Evolutionary conservation across 305 asterid genomes (phyloP).

Genomic region (Ilex paraguariensis): DNA sequence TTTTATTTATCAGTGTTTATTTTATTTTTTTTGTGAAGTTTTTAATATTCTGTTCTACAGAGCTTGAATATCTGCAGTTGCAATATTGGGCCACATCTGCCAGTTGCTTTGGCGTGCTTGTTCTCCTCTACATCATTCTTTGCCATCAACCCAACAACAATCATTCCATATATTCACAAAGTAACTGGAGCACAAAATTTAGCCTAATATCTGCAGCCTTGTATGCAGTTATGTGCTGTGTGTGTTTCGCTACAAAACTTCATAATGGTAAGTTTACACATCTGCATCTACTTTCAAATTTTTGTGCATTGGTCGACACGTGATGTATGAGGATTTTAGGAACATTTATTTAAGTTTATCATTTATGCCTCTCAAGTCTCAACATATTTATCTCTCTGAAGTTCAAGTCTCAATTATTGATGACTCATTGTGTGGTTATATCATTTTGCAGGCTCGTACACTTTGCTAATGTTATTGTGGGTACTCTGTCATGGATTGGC

Average conservation of each 20-base stretch:
- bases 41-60: no score
- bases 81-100: slow-evolving; percentile 78
- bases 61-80: slow-evolving; percentile 54
- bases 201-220: slow-evolving; percentile 34
- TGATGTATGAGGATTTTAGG: slow-evolving; percentile 6
- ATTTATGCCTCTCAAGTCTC: not conserved
- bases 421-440: slow-evolving; percentile 14
- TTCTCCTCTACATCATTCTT: slow-evolving; percentile 43
- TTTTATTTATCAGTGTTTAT: no score
- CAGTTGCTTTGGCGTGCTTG: slow-evolving; percentile 59
- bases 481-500: slow-evolving; percentile 67
- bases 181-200: slow-evolving; percentile 28
- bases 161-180: slow-evolving; percentile 13
- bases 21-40: no score
- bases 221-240: slow-evolving; percentile 39
- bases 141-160: slow-evolving; percentile 27
- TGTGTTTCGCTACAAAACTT: slow-evolving; percentile 33
- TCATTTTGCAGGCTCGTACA: slow-evolving; percentile 45
- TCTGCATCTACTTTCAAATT: slow-evolving; percentile 11
- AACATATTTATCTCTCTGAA: not conserved
- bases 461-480: slow-evolving; percentile 47
- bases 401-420: slow-evolving; percentile 11
- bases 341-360: slow-evolving; percentile 1
- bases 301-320: slow-evolving; percentile 4
- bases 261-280: slow-evolving; percentile 43